phyloP scores from a whole-genome alignment of 169 alveolate species.

The Babesia gibsoni region DNA sequence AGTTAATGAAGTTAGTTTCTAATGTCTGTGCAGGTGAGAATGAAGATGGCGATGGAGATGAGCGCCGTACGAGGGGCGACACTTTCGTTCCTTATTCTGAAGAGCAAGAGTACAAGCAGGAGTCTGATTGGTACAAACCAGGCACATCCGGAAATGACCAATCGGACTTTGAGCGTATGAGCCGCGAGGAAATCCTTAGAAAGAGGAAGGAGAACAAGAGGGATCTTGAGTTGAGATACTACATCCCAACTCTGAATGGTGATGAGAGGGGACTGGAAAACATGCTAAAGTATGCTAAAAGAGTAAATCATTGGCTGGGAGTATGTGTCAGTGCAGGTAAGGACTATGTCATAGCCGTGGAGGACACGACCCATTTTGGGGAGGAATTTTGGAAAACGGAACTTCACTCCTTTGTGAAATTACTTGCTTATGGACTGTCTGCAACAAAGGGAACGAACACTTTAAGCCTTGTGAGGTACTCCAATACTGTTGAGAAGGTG shows the following conservation, averaged over 20 bases:
- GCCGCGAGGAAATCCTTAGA: background rate
- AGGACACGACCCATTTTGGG: conserved; percentile 11
- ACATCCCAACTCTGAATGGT: background rate
- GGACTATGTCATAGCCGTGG: conserved; percentile 28
- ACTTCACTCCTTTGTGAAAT: conserved; percentile 1
- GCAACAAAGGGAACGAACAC: background rate
- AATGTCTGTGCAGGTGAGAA: too few species aligned
- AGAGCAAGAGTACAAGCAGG: background rate
- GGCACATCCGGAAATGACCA: background rate
- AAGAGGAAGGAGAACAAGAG: too few species aligned
- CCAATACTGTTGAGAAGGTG: background rate
- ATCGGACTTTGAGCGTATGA: background rate
- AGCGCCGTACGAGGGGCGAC: too few species aligned
- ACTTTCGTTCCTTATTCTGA: too few species aligned
- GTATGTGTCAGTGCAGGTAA: background rate
- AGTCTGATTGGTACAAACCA: background rate
- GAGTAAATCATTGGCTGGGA: conserved; percentile 6
- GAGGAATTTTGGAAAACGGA: background rate
- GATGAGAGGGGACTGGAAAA: background rate
- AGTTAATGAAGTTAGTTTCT: too few species aligned
- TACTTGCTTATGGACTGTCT: conserved; percentile 15
- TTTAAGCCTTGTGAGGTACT: conserved; percentile 8
- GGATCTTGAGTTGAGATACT: background rate
- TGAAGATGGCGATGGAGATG: too few species aligned
- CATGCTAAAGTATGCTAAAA: background rate